phyloP scores from a whole-genome alignment of 2,329 filamentous ascomycete genomes.

The Sporothrix curviconia region DNA sequence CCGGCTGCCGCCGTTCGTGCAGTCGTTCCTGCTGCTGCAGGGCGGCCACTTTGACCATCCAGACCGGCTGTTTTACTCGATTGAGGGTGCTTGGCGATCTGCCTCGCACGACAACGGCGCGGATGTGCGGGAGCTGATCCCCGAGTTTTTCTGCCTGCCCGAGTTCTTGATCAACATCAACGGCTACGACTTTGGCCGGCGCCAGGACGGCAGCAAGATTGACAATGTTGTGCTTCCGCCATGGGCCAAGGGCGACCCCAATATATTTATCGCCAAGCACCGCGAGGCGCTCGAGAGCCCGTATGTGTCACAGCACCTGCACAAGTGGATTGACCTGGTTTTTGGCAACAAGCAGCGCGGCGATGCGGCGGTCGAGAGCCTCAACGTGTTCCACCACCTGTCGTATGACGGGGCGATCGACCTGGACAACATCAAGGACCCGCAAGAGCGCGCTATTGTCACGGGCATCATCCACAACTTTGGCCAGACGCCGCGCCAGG shows the following conservation, averaged over 20 bases:
- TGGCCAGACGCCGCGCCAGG: constrained; percentile 92
- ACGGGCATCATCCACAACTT: constrained; percentile 99
- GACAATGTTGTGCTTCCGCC: constrained; percentile 85
- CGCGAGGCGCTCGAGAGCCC: constrained; percentile 93
- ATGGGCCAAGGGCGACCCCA: constrained; percentile 94
- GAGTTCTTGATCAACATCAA: constrained; percentile 95
- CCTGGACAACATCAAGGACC: constrained; percentile 82
- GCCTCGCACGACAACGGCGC: constrained; percentile 85
- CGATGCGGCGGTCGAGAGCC: constrained; percentile 80
- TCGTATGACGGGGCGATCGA: constrained; percentile 94
- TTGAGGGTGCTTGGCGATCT: constrained; percentile 84
- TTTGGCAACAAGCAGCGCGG: constrained; percentile 93
- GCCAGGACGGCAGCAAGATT: constrained; percentile 72
- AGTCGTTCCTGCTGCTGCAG: constrained; percentile 88
- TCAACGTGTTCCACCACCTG: constrained; percentile 93
- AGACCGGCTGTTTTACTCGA: constrained; percentile 89
- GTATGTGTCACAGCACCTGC: constrained; percentile 81
- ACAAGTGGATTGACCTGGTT: constrained; percentile 92
- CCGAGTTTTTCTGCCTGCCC: constrained; percentile 94
- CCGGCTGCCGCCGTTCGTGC: constrained; percentile 88
- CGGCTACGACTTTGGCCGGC: constrained; percentile 82
- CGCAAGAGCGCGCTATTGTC: constrained; percentile 76
- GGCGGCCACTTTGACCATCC: constrained; percentile 96
- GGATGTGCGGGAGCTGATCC: constrained; percentile 89
- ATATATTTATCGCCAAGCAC: constrained; percentile 92